These are phyloP conservation scores for Gossypium rotundifolium DNA, from an alignment of 345 rosid species.

Conservation along the genomic window DNA sequence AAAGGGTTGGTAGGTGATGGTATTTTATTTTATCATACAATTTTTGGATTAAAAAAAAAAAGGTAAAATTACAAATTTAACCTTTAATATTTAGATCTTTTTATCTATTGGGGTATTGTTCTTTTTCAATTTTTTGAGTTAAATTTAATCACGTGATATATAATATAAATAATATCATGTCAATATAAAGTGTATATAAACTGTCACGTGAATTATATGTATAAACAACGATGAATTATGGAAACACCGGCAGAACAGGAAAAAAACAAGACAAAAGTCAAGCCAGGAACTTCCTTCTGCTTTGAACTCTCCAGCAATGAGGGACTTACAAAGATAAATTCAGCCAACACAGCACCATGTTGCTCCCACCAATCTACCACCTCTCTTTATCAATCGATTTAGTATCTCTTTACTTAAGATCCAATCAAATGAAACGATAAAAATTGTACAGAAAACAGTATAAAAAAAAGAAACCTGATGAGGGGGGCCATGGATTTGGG, in stretches of 20 bases:
- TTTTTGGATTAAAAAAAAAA: too few relatives aligned
- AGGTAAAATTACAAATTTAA: too few relatives aligned
- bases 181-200: too few relatives aligned
- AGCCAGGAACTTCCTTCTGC: background rate
- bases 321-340: conserved; percentile 6
- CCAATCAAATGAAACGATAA: background rate
- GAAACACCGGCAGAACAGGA: background rate
- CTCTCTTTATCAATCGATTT: background rate
- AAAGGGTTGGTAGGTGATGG: too few relatives aligned
- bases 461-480: background rate
- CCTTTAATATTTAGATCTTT: too few relatives aligned
- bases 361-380: background rate
- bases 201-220: too few relatives aligned
- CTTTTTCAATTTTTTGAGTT: too few relatives aligned
- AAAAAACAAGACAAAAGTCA: background rate
- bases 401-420: background rate
- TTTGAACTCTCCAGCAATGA: conserved; percentile 12
- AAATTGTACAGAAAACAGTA: background rate
- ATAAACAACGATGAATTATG: background rate
- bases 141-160: too few relatives aligned
- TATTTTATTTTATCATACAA: too few relatives aligned
- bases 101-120: too few relatives aligned
- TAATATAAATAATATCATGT: too few relatives aligned
- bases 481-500: background rate
- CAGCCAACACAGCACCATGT: background rate